These are phyloP conservation scores for Beauveria pseudobassiana DNA, from an alignment of 2,329 filamentous ascomycete genomes.

Conservation along the genomic window DNA sequence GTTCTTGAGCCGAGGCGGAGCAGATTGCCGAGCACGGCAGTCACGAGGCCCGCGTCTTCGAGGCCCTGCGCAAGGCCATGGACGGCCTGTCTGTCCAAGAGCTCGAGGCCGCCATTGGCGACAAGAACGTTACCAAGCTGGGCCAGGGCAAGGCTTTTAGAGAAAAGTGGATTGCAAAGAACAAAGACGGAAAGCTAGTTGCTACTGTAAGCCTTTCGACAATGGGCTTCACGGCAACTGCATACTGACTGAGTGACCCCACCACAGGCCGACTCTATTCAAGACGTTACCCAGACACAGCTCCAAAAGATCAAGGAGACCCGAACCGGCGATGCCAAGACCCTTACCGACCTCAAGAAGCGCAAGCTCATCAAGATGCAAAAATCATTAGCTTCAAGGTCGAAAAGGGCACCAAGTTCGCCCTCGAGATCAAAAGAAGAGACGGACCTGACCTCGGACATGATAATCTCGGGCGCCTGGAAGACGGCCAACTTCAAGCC, in stretches of 20 bases:
- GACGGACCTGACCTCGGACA: conserved; percentile 90
- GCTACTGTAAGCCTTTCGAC: conserved; percentile 36
- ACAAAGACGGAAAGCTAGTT: conserved; percentile 48
- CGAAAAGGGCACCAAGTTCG: conserved; percentile 79
- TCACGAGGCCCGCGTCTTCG: conserved; percentile 76
- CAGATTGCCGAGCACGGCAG: conserved; percentile 67
- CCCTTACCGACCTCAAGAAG: conserved; percentile 78
- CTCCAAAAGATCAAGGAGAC: conserved; percentile 66
- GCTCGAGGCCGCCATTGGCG: conserved; percentile 60
- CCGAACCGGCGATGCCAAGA: conserved; percentile 66
- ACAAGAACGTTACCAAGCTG: conserved; percentile 68
- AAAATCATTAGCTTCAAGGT: conserved; percentile 78
- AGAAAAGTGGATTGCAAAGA: conserved; percentile 62
- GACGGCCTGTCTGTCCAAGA: conserved; percentile 78
- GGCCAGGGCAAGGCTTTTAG: conserved; percentile 95
- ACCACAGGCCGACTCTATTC: conserved; percentile 58
- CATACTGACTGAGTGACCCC: not conserved
- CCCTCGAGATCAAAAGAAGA: conserved; percentile 85
- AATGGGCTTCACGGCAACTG: not conserved
- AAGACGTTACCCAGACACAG: conserved; percentile 70
- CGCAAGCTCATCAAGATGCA: conserved; percentile 79
- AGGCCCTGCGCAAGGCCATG: conserved; percentile 61
- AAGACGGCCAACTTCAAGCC: conserved; percentile 86
- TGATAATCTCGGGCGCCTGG: conserved; percentile 83
- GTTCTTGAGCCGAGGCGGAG: conserved; percentile 67